Evolutionary conservation across 2,329 filamentous ascomycete species (phyloP).

Genomic region (Lachnellula subtilissima): DNA sequence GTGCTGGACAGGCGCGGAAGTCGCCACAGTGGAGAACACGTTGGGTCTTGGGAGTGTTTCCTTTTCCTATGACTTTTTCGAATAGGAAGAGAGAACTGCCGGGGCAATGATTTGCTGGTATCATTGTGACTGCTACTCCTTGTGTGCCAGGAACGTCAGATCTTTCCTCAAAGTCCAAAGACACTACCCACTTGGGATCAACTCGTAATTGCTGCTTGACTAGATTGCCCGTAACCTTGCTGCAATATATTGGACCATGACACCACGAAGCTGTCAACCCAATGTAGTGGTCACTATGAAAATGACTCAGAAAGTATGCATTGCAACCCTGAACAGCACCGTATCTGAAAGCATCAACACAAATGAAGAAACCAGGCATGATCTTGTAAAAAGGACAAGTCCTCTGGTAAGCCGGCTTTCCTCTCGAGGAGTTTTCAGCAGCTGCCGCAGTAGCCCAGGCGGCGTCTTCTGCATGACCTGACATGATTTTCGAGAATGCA

Average conservation of each 20-base stretch:
- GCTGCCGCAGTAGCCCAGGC: constrained; percentile 88
- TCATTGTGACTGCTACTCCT: constrained; percentile 87
- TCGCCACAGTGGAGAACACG: constrained; percentile 93
- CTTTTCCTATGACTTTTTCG: constrained; percentile 66
- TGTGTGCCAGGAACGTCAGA: constrained; percentile 76
- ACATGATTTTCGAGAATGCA: constrained; percentile 92
- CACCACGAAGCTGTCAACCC: constrained; percentile 83
- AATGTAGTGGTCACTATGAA: constrained; percentile 96
- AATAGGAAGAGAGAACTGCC: constrained; percentile 93
- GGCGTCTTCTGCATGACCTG: constrained; percentile 79
- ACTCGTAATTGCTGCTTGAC: constrained; percentile 83
- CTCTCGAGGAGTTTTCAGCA: constrained; percentile 69
- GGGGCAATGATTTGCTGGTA: constrained; percentile 93
- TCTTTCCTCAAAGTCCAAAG: constrained; percentile 77
- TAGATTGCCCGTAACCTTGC: constrained; percentile 83
- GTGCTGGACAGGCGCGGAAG: constrained; percentile 83
- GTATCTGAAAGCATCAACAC: constrained; percentile 93
- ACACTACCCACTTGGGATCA: constrained; percentile 77
- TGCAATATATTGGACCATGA: constrained; percentile 96
- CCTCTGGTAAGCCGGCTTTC: constrained; percentile 79
- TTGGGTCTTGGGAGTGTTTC: constrained; percentile 57
- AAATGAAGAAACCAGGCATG: constrained; percentile 85
- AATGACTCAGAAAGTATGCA: constrained; percentile 95
- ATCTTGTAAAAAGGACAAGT: constrained; percentile 99
- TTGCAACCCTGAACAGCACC: constrained; percentile 87